Evolutionary conservation across 2,329 filamentous ascomycete species (phyloP), one percentile per base, ranked within the genome.

Genomic region (Coniochaeta sp.): DNA sequence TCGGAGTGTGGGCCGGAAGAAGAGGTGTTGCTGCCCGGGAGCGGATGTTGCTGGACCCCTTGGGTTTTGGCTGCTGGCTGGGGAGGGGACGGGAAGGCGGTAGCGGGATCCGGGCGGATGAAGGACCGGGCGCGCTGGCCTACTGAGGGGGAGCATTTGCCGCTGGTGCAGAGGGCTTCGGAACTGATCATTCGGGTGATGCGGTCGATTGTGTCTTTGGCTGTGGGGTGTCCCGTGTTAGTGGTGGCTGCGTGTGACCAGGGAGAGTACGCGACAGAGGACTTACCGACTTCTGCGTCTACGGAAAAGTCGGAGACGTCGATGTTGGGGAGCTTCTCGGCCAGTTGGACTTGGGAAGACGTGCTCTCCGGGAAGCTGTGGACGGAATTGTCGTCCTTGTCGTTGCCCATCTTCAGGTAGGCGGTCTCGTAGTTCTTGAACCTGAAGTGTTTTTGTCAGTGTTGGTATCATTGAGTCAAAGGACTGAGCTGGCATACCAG

Each of bases 381-480:
- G 13, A 63, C 42, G 8, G 62, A 62, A 13, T 53, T 51, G 14
- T 55, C 57, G 48, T 63, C 61, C 55, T 61, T 65, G 48, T 65
- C 60, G 30, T 58, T 35, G 22, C 50, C 10, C 3, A 55, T 30
- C 50, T 63, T 59, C 40, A 51, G 55, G 31, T 60, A 68, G n/a
- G 59, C 58, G 9, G 61, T 56, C 56, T 76, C 67, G 52, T 73
- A 76, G 57, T 71, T 72, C 54, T 69, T 71, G 63, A 67, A 74
- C 71, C 71, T 74, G 50, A 22, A 20, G 32, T n/a, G 30, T 10
- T 9, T 9, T 7, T 28, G 32, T 42, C 10, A 55, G 49, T 10
- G 20, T 27, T 5, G 33, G 12, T 12, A 28, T 24, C 6, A 14
- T 31, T 16, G 1, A 8, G 49, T 3, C n/a, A 20, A 14, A 18